A percentile compares a stretch with the other conserved stretches of the same genome.
These are phyloP conservation scores for Calophaca sinica DNA, from an alignment of 306 rosid species.

Conservation along the genomic window DNA sequence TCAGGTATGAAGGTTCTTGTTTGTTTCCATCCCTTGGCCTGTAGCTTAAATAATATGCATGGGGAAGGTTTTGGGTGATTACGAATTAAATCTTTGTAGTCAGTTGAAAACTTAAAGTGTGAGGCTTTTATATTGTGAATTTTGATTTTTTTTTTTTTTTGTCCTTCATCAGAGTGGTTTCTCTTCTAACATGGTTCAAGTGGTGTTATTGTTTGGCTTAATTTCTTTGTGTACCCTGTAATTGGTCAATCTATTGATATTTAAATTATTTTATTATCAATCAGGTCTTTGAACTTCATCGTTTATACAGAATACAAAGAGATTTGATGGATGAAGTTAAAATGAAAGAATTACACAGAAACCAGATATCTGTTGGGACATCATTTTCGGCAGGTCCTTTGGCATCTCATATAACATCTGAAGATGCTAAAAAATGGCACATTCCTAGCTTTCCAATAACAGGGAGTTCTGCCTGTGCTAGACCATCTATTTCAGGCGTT, in stretches of 20 bases:
- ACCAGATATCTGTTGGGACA: conserved; percentile 56
- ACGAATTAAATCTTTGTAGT: not conserved
- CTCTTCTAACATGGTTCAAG: conserved; percentile 28
- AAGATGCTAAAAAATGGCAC: conserved; percentile 67
- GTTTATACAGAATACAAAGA: conserved; percentile 85
- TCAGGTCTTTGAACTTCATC: conserved; percentile 92
- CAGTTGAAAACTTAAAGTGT: not conserved
- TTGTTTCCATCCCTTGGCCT: not conserved
- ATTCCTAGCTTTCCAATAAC: conserved; percentile 55
- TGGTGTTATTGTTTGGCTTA: conserved; percentile 21
- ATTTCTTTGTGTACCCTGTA: conserved; percentile 39
- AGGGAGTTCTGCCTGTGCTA: conserved; percentile 61
- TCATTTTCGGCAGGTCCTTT: conserved; percentile 69
- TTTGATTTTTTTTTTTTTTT: conserved; percentile 14
- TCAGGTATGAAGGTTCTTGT: conserved; percentile 63
- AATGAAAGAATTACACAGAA: conserved; percentile 66
- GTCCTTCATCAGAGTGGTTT: conserved; percentile 33
- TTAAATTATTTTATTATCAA: conserved; percentile 41
- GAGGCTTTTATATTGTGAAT: not conserved
- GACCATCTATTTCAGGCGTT: conserved; percentile 59
- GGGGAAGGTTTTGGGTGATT: conserved; percentile 10
- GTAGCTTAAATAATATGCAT: conserved; percentile 17
- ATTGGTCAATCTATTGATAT: conserved; percentile 41
- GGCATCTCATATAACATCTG: conserved; percentile 70
- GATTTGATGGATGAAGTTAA: conserved; percentile 84